Base-by-base conservation (phyloP, 148 eudicot genomes). In the Nepenthes mirabilis region DNA sequence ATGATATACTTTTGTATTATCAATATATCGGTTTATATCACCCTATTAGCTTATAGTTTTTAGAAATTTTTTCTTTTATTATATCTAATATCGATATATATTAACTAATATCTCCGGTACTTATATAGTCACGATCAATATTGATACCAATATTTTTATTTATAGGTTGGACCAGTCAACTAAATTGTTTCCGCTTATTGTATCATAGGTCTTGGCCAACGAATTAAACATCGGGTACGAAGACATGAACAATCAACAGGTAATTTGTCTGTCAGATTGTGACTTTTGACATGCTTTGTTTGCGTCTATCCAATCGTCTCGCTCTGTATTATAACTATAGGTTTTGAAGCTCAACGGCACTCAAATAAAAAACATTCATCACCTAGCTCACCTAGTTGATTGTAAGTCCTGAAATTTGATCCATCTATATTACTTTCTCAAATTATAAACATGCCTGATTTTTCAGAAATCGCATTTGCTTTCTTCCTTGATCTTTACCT, bases 201-300 rank as follows among this genome's bases (percentile, higher is more conserved):
- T 23, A 34, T 12, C 6, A 10, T 60, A 86, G 94, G 97, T 91
- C 65, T 72, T 91, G 62, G 97, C 97, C 50, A 88, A 88, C 68
- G 97, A 91, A 68, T 88, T 76, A 36, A 91, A 88, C 66, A 85
- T 91, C 48, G 97, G 97, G 57, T 91, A 91, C 43, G 97, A 91
- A 68, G 94, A 88, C 65, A 83, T 91, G 94, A 77, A 84, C 70
- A 88, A 85, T 67, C 88, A 88, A 66, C 97, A 91, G 90, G 97
- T 75, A 75, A 23, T 23, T 23, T 23, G 23, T 23, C 23, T 23
- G 23, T 23, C 78, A 80, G 9, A n/a, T 53, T 8, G 48, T 5
- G 11, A 45, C 11, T 45, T 69, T 36, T 34, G 9, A 12, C 43
- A 34, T 11, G 43, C 37, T 57, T 34, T 34, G 7, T 11, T 34